Conservation (phyloP, 345 rosid species). For the Dimocarpus longan region DNA sequence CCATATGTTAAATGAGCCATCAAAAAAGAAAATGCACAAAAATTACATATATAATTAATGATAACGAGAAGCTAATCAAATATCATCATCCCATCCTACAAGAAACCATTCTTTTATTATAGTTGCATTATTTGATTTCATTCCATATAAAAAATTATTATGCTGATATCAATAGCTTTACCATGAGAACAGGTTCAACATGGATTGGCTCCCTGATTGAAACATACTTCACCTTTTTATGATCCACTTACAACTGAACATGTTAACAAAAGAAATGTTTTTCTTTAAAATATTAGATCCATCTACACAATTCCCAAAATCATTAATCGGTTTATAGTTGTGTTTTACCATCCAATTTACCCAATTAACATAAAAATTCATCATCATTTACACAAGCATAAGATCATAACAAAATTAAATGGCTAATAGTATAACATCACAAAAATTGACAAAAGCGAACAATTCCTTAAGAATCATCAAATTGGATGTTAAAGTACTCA, state of each 20-base stretch:
- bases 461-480: not conserved
- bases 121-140: not conserved
- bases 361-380: not conserved
- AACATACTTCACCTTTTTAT: conserved; percentile 2
- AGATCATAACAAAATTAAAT: not conserved
- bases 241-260: not conserved
- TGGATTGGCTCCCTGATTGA: not conserved
- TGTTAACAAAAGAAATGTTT: not conserved
- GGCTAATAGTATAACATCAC: not conserved
- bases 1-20: not conserved
- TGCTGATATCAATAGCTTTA: not conserved
- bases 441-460: not conserved
- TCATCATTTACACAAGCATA: not conserved
- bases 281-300: not conserved
- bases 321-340: not conserved
- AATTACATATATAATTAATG: not conserved
- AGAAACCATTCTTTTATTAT: not conserved
- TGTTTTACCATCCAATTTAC: not conserved
- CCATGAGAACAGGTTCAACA: not conserved
- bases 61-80: not conserved
- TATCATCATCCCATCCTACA: not conserved
- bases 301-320: not conserved
- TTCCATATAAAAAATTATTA: not conserved
- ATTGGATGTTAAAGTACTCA: not conserved
- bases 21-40: not conserved